Conservation (phyloP, 176 grass and related monocot species). For the Raddia guianensis region DNA sequence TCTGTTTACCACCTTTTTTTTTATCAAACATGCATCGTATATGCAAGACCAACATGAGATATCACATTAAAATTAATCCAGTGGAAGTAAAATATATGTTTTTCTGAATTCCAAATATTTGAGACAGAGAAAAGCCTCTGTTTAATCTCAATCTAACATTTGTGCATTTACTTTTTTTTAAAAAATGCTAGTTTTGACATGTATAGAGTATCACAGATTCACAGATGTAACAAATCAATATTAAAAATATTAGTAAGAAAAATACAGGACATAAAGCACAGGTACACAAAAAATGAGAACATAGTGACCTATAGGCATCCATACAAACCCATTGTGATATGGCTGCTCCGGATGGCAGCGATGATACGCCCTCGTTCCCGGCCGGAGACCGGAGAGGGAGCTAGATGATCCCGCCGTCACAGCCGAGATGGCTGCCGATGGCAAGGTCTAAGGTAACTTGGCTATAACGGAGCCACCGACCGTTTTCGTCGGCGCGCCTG, state of each 20-base stretch:
- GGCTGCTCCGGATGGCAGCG: too few species aligned
- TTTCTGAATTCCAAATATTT: not conserved
- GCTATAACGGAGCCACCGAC: too few species aligned
- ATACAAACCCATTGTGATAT: not conserved
- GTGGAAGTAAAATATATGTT: not conserved
- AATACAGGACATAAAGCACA: not conserved
- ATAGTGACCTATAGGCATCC: not conserved
- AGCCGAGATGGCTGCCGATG: too few species aligned
- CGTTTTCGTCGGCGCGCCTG: too few species aligned
- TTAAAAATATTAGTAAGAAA: not conserved
- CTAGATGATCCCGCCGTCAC: too few species aligned
- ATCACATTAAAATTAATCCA: not conserved
- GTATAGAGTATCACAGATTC: not conserved
- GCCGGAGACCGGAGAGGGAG: too few species aligned
- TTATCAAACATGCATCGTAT: not conserved
- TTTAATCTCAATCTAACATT: not conserved
- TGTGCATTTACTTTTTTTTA: not conserved
- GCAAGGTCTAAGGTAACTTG: too few species aligned
- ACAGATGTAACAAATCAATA: not conserved
- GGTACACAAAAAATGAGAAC: not conserved
- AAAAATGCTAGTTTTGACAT: not conserved
- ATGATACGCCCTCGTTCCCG: too few species aligned
- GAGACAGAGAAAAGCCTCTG: not conserved
- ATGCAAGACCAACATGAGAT: constrained; percentile 8
- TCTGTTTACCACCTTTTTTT: not conserved